Base-by-base conservation (phyloP, 1,284 basidiomycete species). In the Ustilago nuda region DNA sequence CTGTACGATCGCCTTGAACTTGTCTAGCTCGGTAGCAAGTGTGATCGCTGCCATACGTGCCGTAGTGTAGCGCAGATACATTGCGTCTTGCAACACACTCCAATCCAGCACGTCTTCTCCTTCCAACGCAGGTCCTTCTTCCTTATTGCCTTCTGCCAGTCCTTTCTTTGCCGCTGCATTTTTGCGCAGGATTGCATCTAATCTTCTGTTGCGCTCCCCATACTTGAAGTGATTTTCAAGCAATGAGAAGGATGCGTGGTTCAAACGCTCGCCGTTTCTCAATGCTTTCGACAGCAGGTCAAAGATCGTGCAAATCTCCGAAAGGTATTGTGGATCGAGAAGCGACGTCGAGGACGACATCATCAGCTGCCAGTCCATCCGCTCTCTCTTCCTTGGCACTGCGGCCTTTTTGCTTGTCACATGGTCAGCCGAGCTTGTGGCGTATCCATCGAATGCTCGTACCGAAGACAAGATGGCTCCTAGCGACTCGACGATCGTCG, bases 401-500 rank as follows among this genome's bases (percentile, higher is more conserved):
- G 35, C 3, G 9, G 9, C 33, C 4, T 27, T 55, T 17, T 32
- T 45, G 11, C 8, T 36, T 12, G 57, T 33, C 63, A 37, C 33
- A 46, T 64, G 56, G 32, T 48, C 63, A 1, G 48, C 43, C n/a
- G 64, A 39, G 3, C 58, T 8, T 27, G 48, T 59, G 6, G 56
- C 8, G 13, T 60, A 4, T 7, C 60, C 64, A 37, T 75, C 63
- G 39, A 76, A 76, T 0, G 61, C 64, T 4, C 68, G 61, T 17
- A 76, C 58, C 30, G 61, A 71, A 3, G 61, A 41, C 8, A 66
- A 19, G 32, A 76, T 57, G 27, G 53, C 61, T 17, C 79, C 72
- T 0, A 82, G 59, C 33, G 83, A 48, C 41, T 85, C 81, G 19
- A 73, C 39, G 6, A 82, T 79, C 1, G 78, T 67, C 4, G 78